Conservation (phyloP, 2,329 filamentous ascomycete genomes). For the Arthroderma sp. region DNA sequence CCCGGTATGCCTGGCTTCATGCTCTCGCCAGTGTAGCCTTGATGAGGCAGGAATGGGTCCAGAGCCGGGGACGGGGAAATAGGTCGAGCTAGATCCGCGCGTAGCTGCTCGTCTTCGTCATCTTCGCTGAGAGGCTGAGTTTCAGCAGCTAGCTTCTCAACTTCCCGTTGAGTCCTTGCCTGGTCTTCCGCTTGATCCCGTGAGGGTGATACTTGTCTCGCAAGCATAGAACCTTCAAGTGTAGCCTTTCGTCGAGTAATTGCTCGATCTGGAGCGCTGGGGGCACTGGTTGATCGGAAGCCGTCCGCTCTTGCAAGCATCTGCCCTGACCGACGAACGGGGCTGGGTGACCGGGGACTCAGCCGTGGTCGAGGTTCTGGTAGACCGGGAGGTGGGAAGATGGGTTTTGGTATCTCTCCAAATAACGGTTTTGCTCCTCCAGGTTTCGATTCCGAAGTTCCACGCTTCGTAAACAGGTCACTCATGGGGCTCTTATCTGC, state of each 20-base stretch:
- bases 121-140: slow-evolving; percentile 33
- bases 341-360: slow-evolving; percentile 36
- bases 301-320: slow-evolving; percentile 23
- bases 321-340: slow-evolving; percentile 27
- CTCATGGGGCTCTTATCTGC: slow-evolving; percentile 28
- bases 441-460: slow-evolving; percentile 21
- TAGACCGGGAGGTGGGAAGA: slow-evolving; percentile 28
- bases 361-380: slow-evolving; percentile 20
- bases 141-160: slow-evolving; percentile 25
- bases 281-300: slow-evolving; percentile 30
- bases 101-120: slow-evolving; percentile 38
- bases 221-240: slow-evolving; percentile 24
- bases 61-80: slow-evolving; percentile 33
- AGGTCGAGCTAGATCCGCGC: slow-evolving; percentile 34
- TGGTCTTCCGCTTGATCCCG: slow-evolving; percentile 19
- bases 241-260: slow-evolving; percentile 32
- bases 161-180: slow-evolving; percentile 22
- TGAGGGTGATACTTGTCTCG: slow-evolving; percentile 18
- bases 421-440: slow-evolving; percentile 29
- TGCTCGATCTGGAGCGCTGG: slow-evolving; percentile 27
- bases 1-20: slow-evolving; percentile 38
- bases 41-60: slow-evolving; percentile 39
- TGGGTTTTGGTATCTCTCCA: slow-evolving; percentile 33
- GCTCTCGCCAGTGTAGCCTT: slow-evolving; percentile 34
- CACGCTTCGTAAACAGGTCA: slow-evolving; percentile 31